A percentile compares a stretch with the other conserved stretches of the same genome.
phyloP scores from a whole-genome alignment of 1,284 basidiomycete genomes.

The Puccinia horiana region DNA sequence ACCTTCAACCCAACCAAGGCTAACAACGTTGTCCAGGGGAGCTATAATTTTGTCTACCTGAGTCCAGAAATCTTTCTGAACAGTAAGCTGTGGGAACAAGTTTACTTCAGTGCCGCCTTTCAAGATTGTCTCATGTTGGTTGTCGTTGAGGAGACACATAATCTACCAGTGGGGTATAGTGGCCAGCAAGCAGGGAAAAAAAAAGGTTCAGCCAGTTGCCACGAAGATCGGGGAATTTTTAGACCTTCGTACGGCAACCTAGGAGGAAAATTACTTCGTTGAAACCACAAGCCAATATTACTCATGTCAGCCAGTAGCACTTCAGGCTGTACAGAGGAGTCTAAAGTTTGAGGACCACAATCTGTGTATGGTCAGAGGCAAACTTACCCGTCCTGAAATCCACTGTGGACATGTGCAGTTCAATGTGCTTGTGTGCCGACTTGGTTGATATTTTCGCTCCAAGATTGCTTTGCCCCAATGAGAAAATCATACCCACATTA shows the following conservation, averaged over 20 bases:
- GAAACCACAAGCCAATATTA: not conserved
- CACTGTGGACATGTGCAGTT: not conserved
- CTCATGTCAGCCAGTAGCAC: conserved; percentile 23
- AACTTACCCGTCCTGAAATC: not conserved
- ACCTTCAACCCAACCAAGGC: not conserved
- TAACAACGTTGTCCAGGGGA: not conserved
- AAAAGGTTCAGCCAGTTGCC: not conserved
- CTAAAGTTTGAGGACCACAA: too few species aligned
- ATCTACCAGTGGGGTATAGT: not conserved
- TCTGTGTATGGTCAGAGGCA: not conserved
- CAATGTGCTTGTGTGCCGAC: not conserved
- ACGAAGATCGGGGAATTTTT: not conserved
- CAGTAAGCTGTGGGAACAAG: not conserved
- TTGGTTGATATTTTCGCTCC: not conserved
- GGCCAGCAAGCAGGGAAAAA: not conserved
- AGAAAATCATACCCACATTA: not conserved
- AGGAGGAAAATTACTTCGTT: not conserved
- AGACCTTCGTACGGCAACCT: conserved; percentile 11
- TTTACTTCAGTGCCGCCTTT: not conserved
- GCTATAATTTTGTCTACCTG: not conserved
- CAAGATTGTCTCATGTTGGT: not conserved
- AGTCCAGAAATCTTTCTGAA: not conserved
- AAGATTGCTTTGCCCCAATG: not conserved
- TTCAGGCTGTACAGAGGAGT: not conserved
- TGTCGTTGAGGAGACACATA: not conserved